Evolutionary conservation across 345 rosid species (phyloP).

Genomic region (Melaleuca quinquenervia): DNA sequence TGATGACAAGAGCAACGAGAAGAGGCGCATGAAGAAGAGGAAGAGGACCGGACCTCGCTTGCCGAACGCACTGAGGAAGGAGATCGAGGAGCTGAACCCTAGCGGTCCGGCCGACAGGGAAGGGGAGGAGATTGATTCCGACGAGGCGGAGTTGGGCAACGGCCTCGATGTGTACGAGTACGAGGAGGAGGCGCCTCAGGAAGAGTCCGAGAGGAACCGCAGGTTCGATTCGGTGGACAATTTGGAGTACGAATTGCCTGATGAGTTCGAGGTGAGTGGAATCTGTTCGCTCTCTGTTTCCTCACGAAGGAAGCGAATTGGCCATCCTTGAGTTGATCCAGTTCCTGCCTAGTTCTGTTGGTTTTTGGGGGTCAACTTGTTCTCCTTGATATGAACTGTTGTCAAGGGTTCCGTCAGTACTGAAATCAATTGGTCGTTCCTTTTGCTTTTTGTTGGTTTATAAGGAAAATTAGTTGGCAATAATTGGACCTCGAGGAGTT

Average conservation of each 20-base stretch:
- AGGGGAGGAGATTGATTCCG: constrained; percentile 42
- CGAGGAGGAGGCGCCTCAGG: constrained; percentile 67
- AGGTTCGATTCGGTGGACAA: constrained; percentile 67
- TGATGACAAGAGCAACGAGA: neutral
- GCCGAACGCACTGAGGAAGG: constrained; percentile 47
- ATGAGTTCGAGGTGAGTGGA: constrained; percentile 44
- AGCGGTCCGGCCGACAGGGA: neutral
- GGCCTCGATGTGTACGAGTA: constrained; percentile 60
- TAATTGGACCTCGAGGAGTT: neutral
- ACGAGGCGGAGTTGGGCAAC: constrained; percentile 10
- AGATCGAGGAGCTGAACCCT: constrained; percentile 37
- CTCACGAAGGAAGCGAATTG: neutral
- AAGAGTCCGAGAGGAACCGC: constrained; percentile 68
- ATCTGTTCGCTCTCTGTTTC: neutral
- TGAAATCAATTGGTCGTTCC: neutral
- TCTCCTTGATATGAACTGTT: neutral
- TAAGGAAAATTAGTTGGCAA: neutral
- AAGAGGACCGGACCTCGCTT: constrained; percentile 63
- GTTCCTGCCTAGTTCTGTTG: neutral
- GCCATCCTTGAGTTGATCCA: neutral
- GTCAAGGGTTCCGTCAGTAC: neutral
- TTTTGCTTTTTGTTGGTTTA: neutral
- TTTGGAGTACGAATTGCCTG: constrained; percentile 60
- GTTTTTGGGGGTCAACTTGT: neutral
- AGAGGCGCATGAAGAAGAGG: neutral